Evolutionary conservation across 768 basidiomycete genomes (phyloP).

Genomic region (Leucocoprinus leucothites): DNA sequence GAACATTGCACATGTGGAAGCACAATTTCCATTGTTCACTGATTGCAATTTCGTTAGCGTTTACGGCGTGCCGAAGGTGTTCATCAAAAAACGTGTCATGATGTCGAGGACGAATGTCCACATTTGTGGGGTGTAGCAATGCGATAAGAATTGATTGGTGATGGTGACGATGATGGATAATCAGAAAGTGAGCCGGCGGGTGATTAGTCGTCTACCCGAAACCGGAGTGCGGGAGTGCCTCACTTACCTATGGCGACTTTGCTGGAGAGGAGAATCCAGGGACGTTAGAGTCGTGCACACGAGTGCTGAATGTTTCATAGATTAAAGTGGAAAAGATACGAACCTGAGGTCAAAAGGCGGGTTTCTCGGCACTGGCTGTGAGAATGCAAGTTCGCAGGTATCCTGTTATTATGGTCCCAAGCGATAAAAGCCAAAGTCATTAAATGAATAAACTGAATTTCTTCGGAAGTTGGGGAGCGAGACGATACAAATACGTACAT

Average conservation of each 20-base stretch:
- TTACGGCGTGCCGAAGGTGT: not conserved
- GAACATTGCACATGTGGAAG: slow-evolving; percentile 64
- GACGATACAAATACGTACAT: slow-evolving; percentile 26
- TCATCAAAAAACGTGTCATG: not conserved
- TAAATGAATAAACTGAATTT: no score
- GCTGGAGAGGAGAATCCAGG: slow-evolving; percentile 18
- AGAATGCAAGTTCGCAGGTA: slow-evolving; percentile 37
- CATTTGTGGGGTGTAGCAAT: not conserved
- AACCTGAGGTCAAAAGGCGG: slow-evolving; percentile 47
- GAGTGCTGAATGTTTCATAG: no score
- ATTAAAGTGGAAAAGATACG: not conserved
- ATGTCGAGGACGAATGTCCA: not conserved
- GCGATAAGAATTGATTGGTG: not conserved
- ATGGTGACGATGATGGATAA: not conserved
- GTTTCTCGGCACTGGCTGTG: slow-evolving; percentile 34
- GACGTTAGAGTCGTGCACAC: not conserved
- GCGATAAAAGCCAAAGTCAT: no score
- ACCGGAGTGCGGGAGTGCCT: not conserved
- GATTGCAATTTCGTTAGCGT: not conserved
- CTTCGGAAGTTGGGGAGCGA: no score
- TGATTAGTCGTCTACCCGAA: not conserved
- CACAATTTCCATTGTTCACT: slow-evolving; percentile 48
- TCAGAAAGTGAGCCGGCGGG: no score
- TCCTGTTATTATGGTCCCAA: slow-evolving; percentile 26
- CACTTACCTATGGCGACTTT: slow-evolving; percentile 43